Evolutionary conservation across 805 yeast species (phyloP).

Genomic region (Metschnikowia similis): DNA sequence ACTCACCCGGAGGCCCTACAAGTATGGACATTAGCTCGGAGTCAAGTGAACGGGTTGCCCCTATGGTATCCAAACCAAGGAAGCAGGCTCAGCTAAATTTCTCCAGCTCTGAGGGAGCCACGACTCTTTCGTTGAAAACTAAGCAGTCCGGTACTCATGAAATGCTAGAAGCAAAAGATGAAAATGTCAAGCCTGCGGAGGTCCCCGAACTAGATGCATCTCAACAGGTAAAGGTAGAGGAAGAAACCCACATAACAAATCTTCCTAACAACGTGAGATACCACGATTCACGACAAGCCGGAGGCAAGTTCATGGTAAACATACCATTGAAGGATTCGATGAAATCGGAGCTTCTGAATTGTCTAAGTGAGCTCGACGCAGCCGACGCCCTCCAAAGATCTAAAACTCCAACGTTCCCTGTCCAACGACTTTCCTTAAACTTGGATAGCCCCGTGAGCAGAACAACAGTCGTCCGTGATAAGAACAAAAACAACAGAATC

Average conservation of each 20-base stretch:
- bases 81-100: conserved; percentile 17
- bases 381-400: conserved; percentile 1
- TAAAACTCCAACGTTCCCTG: not conserved
- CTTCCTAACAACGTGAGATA: conserved; percentile 1
- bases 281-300: not conserved
- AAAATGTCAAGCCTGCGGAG: not conserved
- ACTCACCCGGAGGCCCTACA: not conserved
- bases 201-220: not conserved
- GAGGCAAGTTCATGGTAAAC: not conserved
- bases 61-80: conserved; percentile 4
- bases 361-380: conserved; percentile 1
- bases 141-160: not conserved
- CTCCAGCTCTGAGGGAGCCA: conserved; percentile 3
- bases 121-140: not conserved
- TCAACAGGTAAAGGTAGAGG: not conserved
- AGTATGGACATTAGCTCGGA: not conserved
- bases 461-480: conserved; percentile 31
- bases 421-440: not conserved
- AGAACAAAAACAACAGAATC: conserved; percentile 28
- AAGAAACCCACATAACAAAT: not conserved
- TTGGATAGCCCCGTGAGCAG: conserved; percentile 8
- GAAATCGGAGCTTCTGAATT: not conserved
- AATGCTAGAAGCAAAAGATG: not conserved
- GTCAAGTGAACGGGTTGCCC: not conserved
- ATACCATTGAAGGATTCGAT: not conserved